These are phyloP conservation scores for Ampelocalamus luodianensis DNA, from an alignment of 176 grass and related monocot species.

Conservation along the genomic window DNA sequence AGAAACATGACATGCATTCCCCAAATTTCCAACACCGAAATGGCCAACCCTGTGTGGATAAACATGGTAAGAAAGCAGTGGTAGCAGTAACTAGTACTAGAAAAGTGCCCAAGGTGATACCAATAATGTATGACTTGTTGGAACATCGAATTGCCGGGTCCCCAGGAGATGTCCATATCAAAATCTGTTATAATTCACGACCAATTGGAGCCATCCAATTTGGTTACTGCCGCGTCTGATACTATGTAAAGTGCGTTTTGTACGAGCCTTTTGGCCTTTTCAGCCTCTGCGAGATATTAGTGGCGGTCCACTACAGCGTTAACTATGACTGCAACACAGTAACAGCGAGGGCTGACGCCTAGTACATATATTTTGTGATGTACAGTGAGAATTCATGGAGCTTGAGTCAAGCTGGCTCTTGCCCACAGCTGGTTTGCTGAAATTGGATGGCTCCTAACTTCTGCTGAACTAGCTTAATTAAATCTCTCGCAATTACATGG, in stretches of 20 bases:
- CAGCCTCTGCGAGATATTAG: background rate
- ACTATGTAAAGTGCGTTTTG: slow-evolving; percentile 23
- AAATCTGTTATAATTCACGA: slow-evolving; percentile 3
- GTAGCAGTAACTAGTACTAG: background rate
- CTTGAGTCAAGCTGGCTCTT: background rate
- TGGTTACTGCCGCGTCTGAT: background rate
- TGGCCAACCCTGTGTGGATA: slow-evolving; percentile 29
- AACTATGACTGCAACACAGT: background rate
- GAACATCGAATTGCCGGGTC: no score
- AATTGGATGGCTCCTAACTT: background rate
- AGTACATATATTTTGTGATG: no score
- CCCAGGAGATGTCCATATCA: slow-evolving; percentile 1
- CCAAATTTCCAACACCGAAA: background rate
- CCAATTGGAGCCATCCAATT: slow-evolving; percentile 36
- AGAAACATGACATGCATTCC: no score
- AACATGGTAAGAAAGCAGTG: slow-evolving; percentile 7
- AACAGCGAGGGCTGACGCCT: background rate
- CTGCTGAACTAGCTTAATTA: no score
- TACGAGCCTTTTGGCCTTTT: background rate
- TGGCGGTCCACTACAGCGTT: background rate
- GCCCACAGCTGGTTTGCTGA: background rate
- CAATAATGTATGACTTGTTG: no score
- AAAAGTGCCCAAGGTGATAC: background rate
- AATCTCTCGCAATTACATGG: no score
- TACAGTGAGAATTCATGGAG: no score